Conservation (phyloP, 768 basidiomycete genomes). For the Dentipellis fragilis region DNA sequence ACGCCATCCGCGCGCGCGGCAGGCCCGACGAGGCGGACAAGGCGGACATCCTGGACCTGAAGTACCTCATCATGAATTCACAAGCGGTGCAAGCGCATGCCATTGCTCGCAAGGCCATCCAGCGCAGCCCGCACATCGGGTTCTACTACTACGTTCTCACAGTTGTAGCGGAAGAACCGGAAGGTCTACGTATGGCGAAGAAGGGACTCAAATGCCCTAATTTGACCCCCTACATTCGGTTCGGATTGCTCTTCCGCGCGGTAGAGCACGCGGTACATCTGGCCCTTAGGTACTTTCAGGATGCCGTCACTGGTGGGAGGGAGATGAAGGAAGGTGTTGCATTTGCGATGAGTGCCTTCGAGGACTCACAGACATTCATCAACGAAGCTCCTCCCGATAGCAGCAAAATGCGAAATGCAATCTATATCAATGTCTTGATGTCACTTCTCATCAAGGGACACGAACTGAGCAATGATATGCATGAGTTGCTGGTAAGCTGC, state of each 20-base stretch:
- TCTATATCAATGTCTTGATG: constrained; percentile 51
- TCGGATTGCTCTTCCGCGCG: constrained; percentile 50
- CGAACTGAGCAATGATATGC: constrained; percentile 36
- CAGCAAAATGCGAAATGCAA: constrained; percentile 46
- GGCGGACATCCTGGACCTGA: constrained; percentile 60
- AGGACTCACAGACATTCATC: constrained; percentile 49
- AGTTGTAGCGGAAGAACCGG: constrained; percentile 32
- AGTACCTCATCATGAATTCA: constrained; percentile 40
- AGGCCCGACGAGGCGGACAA: constrained; percentile 33
- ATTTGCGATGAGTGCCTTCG: constrained; percentile 47
- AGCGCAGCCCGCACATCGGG: constrained; percentile 46
- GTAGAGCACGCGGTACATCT: constrained; percentile 51
- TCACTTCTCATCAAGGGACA: constrained; percentile 41
- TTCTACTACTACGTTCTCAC: constrained; percentile 60
- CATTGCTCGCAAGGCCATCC: constrained; percentile 35
- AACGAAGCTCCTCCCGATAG: constrained; percentile 51
- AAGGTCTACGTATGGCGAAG: constrained; percentile 53
- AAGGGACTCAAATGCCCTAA: constrained; percentile 52
- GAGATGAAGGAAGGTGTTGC: constrained; percentile 54
- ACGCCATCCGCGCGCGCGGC: constrained; percentile 38
- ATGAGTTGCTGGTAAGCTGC: constrained; percentile 37
- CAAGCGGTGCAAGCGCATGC: constrained; percentile 38
- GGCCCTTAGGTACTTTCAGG: constrained; percentile 39
- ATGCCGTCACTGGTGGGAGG: constrained; percentile 28
- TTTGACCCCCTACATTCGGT: constrained; percentile 45